Base-by-base conservation (phyloP, 345 rosid genomes). In the Ailanthus altissimus region DNA sequence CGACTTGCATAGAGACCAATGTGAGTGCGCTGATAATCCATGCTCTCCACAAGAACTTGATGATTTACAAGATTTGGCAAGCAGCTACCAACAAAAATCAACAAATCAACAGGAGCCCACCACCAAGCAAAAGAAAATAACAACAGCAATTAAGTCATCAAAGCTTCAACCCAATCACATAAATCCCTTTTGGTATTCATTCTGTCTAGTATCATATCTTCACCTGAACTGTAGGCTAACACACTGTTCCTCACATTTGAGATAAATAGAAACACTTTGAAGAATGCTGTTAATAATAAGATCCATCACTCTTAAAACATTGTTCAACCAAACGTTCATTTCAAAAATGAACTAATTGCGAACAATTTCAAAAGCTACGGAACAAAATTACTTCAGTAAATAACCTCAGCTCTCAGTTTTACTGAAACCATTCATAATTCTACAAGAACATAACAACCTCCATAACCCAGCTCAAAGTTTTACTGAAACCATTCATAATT, bases 11-110 rank as follows among this genome's bases (percentile, higher is more conserved):
- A 97, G 12, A 97, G 88, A 82, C 99, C 99, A 26, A 97, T 90
- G 78, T 91, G 98, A 81, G 92, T 84, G 26, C 85, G 89, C 57
- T 82, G 84, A 61, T 90, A 83, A 74, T 97, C 98, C 97, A 97
- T 94, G 87, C 98, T 91, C 66, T 92, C 88, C 74, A 94, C 85
- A 28, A 97, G 86, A 80, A 97, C 98, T 88, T 93, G 99, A 80
- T 88, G 84, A 72, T 81, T 88, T 69, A 82, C 84, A 62, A 94
- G 98, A 86, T 97, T 97, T 8, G 98, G 96, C 14, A 80, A 86
- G 90, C 99, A 97, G 86, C 99, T 97, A 81, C 40, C 77, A 77
- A 81, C 63, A 78, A 78, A 62, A 73, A 67, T 51, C 25, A 79
- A 10, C 18, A 18, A 28, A 81, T 68, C 72, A 57, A 65, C 28